Conservation (phyloP, 805 yeast species). For the Wickerhamomyces strasburgensis region DNA sequence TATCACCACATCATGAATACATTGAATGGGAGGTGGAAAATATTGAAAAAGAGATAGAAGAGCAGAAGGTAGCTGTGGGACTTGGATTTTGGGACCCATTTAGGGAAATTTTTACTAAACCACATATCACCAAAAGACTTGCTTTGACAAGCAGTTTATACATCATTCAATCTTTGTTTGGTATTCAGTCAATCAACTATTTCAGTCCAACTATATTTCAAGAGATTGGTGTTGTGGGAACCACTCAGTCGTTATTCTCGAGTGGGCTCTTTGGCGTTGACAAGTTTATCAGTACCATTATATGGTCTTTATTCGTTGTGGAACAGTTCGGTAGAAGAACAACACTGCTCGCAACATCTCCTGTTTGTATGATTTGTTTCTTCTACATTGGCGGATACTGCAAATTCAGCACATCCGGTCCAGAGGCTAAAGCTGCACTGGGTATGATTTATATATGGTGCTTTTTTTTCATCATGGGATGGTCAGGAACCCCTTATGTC, state of each 20-base stretch:
- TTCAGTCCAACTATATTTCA: slow-evolving; percentile 47
- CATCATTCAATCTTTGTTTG: slow-evolving; percentile 41
- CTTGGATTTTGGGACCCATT: slow-evolving; percentile 38
- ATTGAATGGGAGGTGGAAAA: slow-evolving; percentile 35
- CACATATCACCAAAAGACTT: slow-evolving; percentile 31
- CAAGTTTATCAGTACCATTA: slow-evolving; percentile 39
- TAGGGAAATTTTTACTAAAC: slow-evolving; percentile 28
- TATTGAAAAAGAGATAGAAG: slow-evolving; percentile 24
- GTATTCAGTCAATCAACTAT: slow-evolving; percentile 47
- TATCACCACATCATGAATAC: slow-evolving; percentile 35
- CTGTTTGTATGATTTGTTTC: slow-evolving; percentile 38
- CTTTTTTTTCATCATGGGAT: slow-evolving; percentile 36
- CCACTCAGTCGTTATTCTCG: slow-evolving; percentile 40
- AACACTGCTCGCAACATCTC: slow-evolving; percentile 34
- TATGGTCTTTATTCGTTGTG: slow-evolving; percentile 41
- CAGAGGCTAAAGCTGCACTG: slow-evolving; percentile 40
- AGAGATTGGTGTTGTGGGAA: slow-evolving; percentile 43
- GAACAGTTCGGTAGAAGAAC: slow-evolving; percentile 42
- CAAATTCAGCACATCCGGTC: slow-evolving; percentile 34
- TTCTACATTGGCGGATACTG: slow-evolving; percentile 45
- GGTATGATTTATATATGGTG: slow-evolving; percentile 34
- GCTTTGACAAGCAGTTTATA: slow-evolving; percentile 36
- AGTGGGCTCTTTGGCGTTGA: slow-evolving; percentile 50
- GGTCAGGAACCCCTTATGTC: slow-evolving; percentile 47
- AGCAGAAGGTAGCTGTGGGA: slow-evolving; percentile 27